Evolutionary conservation across 176 grass and related monocot genomes (phyloP), one percentile per base, ranked within the genome.

Genomic region (Miscanthus lutarioriparius): DNA sequence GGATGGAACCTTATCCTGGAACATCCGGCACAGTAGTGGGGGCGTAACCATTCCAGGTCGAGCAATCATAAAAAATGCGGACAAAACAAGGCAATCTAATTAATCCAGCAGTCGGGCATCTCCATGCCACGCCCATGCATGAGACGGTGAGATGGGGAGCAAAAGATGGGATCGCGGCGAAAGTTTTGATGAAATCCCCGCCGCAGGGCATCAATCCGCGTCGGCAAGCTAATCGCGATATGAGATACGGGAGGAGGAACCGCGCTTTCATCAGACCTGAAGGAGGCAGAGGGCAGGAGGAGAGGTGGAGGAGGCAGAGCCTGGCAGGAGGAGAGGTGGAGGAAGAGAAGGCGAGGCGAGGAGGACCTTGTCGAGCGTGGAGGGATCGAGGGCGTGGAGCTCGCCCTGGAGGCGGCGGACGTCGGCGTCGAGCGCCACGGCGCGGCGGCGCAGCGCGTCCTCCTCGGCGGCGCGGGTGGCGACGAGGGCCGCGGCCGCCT

Each of bases 391-490:
- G 39, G 53, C 68, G 19, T 47, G 66, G 9, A 64, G 82, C 4
- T 80, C 88, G 20, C 30, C 83, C 88, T 88, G 89, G 67, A 98
- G 87, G 3, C 87, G 87, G 4, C 82, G 84, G 16, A 97, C 59
- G 81, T 97, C 89, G 63, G 91, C 90, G 30, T 95, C 91, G 49
- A 97, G 64, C 47, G 92, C 92, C 2, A 86, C 51, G 4, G 87
- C 85, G 27, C 91, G 84, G 67, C 89, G 92, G 2, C 92, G 84
- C 26, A 98, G 85, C n/a, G 80, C 86, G 80, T 98, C 91, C 88
- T 98, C 95, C 25, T 95, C 91, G 67, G 77, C 85, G 63, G 88
- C 61, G 59, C 87, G 82, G 73, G 71, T 30, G 22, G 54, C 41
- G 56, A 83, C 53, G 44, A 88, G 79, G 26, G 87, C 67, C 2